Conservation (phyloP, 768 basidiomycete species). For the Lentinula sp. region DNA sequence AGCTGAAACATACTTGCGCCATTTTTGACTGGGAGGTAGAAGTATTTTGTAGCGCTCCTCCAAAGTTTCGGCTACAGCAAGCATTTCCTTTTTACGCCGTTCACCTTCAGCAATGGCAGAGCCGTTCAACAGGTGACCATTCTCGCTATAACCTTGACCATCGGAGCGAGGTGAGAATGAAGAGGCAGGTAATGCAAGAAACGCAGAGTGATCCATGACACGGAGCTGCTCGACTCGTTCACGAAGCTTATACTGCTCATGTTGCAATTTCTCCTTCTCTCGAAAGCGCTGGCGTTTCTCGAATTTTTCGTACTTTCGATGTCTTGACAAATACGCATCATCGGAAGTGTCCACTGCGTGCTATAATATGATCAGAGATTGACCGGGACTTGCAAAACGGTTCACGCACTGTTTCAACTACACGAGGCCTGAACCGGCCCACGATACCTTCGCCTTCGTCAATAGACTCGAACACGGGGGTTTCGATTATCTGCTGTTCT, state of each 20-base stretch:
- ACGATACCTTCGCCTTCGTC: slow-evolving; percentile 41
- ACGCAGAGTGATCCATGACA: slow-evolving; percentile 65
- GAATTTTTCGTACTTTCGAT: slow-evolving; percentile 80
- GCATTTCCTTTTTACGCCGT: slow-evolving; percentile 66
- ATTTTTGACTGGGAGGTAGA: slow-evolving; percentile 54
- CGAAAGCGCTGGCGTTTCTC: slow-evolving; percentile 81
- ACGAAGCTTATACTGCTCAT: slow-evolving; percentile 88
- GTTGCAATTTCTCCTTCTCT: slow-evolving; percentile 88
- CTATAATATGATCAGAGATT: slow-evolving; percentile 9
- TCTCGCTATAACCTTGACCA: slow-evolving; percentile 21
- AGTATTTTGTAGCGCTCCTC: slow-evolving; percentile 74
- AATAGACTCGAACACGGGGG: slow-evolving; percentile 58
- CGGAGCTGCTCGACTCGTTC: slow-evolving; percentile 82
- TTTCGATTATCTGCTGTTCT: slow-evolving; percentile 69
- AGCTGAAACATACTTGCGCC: slow-evolving; percentile 8
- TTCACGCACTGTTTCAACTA: slow-evolving; percentile 61
- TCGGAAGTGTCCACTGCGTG: slow-evolving; percentile 65
- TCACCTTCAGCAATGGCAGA: slow-evolving; percentile 57
- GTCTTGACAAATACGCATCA: slow-evolving; percentile 72
- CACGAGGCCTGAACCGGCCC: slow-evolving; percentile 63
- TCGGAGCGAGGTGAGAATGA: slow-evolving; percentile 40
- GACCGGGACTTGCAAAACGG: neutral
- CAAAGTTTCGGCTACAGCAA: slow-evolving; percentile 56
- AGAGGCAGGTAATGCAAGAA: slow-evolving; percentile 54
- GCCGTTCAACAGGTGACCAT: slow-evolving; percentile 28